Conservation (phyloP, 768 basidiomycete species). For the Auriscalpium microsporum region DNA sequence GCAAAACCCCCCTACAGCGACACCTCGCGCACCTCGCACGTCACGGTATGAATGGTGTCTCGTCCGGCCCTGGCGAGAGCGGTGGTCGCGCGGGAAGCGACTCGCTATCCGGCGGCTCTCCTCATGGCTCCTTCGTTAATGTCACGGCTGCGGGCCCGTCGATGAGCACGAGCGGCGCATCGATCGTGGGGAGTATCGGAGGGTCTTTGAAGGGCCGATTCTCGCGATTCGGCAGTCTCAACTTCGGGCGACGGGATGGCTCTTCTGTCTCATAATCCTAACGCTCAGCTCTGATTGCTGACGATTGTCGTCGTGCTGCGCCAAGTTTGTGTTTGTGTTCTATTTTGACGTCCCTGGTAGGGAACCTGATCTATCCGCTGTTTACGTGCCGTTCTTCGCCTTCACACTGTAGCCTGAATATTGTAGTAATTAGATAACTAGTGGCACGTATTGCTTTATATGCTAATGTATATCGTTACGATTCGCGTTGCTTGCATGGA, state of each 20-base stretch:
- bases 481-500: no score
- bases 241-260: slow-evolving; percentile 46
- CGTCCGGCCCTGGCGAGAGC: slow-evolving; percentile 64
- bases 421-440: neutral
- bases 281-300: neutral
- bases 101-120: slow-evolving; percentile 56
- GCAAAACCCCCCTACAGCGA: slow-evolving; percentile 61
- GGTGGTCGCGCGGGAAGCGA: slow-evolving; percentile 34
- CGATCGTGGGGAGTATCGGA: slow-evolving; percentile 54
- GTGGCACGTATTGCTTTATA: no score
- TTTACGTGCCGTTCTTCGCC: neutral
- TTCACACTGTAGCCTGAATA: neutral
- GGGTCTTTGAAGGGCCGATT: slow-evolving; percentile 66
- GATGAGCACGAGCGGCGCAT: slow-evolving; percentile 38
- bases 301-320: no score
- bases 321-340: no score
- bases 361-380: neutral
- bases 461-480: no score
- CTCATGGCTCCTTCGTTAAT: slow-evolving; percentile 69
- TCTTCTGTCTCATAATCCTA: neutral
- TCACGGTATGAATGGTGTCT: slow-evolving; percentile 76
- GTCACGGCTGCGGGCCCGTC: slow-evolving; percentile 35
- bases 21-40: slow-evolving; percentile 75
- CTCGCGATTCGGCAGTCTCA: slow-evolving; percentile 69
- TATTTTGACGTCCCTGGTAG: no score